A percentile compares a stretch with the other conserved stretches of the same genome.
Conservation (phyloP, 495 filamentous ascomycete species). For the Xylaria nigripes region DNA sequence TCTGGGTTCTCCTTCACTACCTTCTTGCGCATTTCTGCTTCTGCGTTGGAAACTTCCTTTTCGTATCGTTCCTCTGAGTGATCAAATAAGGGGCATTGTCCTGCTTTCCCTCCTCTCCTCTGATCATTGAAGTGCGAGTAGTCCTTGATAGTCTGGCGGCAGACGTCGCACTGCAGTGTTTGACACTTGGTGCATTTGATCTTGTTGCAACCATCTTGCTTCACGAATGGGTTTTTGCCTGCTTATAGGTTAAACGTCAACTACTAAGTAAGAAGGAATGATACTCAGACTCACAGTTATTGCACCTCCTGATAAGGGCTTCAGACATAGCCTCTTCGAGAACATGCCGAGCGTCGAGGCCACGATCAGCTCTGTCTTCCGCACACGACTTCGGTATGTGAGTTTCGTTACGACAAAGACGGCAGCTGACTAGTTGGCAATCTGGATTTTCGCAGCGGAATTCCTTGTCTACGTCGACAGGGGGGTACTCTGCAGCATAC, state of each 20-base stretch:
- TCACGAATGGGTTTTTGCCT: conserved; percentile 59
- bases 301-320: conserved; percentile 71
- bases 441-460: conserved; percentile 62
- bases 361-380: conserved; percentile 53
- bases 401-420: conserved; percentile 60
- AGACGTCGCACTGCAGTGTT: conserved; percentile 65
- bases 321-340: conserved; percentile 81
- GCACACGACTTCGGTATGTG: conserved; percentile 71
- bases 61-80: conserved; percentile 52
- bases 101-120: conserved; percentile 32
- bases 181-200: conserved; percentile 58
- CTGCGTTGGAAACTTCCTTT: conserved; percentile 58
- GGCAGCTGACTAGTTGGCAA: conserved; percentile 63
- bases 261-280: background rate
- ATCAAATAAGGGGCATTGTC: conserved; percentile 62
- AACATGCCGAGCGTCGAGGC: conserved; percentile 49
- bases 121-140: conserved; percentile 47
- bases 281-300: conserved; percentile 39
- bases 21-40: conserved; percentile 49
- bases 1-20: conserved; percentile 52
- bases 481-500: conserved; percentile 62
- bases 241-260: conserved; percentile 17
- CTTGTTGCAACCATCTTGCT: conserved; percentile 78
- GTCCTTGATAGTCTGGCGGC: conserved; percentile 46
- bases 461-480: conserved; percentile 62